phyloP scores from a whole-genome alignment of 768 basidiomycete genomes.

The Sutorius australiensis region DNA sequence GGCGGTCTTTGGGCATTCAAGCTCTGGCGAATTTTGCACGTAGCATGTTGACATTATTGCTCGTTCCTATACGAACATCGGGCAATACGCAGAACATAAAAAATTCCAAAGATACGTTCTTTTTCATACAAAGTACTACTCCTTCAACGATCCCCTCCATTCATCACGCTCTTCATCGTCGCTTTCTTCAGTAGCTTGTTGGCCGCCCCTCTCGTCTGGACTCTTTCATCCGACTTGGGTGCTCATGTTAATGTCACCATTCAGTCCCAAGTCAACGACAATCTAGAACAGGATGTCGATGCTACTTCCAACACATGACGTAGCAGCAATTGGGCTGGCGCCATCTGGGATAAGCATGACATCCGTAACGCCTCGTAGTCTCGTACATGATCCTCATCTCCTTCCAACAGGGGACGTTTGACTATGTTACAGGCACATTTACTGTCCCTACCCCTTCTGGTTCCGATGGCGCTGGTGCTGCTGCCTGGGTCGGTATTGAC shows the following conservation, averaged over 20 bases:
- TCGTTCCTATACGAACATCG: background rate
- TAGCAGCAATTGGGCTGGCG: conserved; percentile 9
- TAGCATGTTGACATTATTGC: background rate
- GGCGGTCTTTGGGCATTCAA: background rate
- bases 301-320: background rate
- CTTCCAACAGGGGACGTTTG: conserved; percentile 5
- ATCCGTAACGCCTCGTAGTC: background rate
- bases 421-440: conserved; percentile 7
- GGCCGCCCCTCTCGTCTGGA: background rate
- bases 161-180: background rate
- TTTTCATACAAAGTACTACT: background rate
- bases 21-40: no score
- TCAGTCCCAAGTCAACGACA: background rate
- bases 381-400: background rate
- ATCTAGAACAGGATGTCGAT: background rate
- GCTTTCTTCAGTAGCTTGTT: background rate
- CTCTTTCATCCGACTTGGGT: background rate
- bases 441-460: conserved; percentile 4
- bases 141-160: background rate
- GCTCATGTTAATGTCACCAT: background rate
- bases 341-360: background rate
- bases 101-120: background rate
- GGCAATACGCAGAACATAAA: background rate
- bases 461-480: background rate
- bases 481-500: conserved; percentile 15